These are phyloP conservation scores for Phytophthora cryptogea DNA, from an alignment of 352 stramenopile genomes.

Conservation along the genomic window DNA sequence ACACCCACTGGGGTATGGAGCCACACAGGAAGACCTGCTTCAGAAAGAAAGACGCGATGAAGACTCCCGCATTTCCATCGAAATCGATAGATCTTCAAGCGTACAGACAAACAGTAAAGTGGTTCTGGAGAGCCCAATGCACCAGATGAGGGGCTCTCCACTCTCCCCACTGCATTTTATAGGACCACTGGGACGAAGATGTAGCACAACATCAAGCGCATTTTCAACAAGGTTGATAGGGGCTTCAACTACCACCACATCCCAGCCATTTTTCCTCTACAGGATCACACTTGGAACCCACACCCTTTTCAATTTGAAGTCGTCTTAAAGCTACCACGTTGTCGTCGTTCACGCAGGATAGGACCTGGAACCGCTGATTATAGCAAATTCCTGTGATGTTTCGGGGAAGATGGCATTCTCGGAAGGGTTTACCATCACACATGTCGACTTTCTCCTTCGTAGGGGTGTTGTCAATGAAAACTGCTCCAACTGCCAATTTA, in stretches of 20 bases:
- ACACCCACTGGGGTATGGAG: slow-evolving; percentile 33
- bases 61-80: slow-evolving; percentile 12
- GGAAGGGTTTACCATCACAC: slow-evolving; percentile 31
- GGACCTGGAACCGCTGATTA: slow-evolving; percentile 23
- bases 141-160: slow-evolving; percentile 33
- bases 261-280: slow-evolving; percentile 38
- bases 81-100: slow-evolving; percentile 22
- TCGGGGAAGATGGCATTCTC: slow-evolving; percentile 20
- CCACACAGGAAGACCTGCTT: slow-evolving; percentile 23
- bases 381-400: slow-evolving; percentile 24
- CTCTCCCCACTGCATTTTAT: slow-evolving; percentile 20
- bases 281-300: slow-evolving; percentile 28
- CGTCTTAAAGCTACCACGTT: slow-evolving; percentile 28
- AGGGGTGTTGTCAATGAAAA: slow-evolving; percentile 1
- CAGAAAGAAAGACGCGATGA: slow-evolving; percentile 31
- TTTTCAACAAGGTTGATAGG: no score
- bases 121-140: slow-evolving; percentile 21
- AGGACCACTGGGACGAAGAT: neutral
- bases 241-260: slow-evolving; percentile 7
- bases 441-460: slow-evolving; percentile 15
- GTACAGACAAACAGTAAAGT: slow-evolving; percentile 17
- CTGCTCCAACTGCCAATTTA: no score
- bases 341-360: slow-evolving; percentile 29
- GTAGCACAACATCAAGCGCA: no score
- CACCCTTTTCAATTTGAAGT: slow-evolving; percentile 24